Percentiles rank a stretch among this genome's conserved stretches.
These are phyloP conservation scores for Yamadazyma taylorii DNA, from an alignment of 1,139 yeast genomes.

Conservation along the genomic window DNA sequence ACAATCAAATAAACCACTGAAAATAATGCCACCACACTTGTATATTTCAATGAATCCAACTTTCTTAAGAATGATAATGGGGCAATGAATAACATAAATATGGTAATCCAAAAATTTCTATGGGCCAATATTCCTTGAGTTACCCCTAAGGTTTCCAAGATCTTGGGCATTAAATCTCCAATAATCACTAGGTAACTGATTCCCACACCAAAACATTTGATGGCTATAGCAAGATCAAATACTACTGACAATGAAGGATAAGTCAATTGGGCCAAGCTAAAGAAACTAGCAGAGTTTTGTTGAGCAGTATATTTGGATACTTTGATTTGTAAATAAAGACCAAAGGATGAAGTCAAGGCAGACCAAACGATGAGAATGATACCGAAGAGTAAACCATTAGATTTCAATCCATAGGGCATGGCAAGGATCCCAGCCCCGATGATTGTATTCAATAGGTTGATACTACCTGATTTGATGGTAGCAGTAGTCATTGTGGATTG, in stretches of 20 bases:
- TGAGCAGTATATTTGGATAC: conserved; percentile 51
- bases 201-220: conserved; percentile 86
- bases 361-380: conserved; percentile 46
- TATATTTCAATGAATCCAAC: conserved; percentile 81
- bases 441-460: conserved; percentile 54
- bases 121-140: conserved; percentile 27
- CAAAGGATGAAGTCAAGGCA: conserved; percentile 51
- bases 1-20: conserved; percentile 78
- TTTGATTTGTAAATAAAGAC: conserved; percentile 51
- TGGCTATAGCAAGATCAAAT: conserved; percentile 54
- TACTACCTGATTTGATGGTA: conserved; percentile 49
- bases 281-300: conserved; percentile 51
- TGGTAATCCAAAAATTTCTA: conserved; percentile 69
- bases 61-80: conserved; percentile 76
- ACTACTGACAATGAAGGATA: conserved; percentile 49
- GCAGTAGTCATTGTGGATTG: conserved; percentile 30
- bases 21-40: conserved; percentile 79
- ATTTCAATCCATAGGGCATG: conserved; percentile 55
- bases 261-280: conserved; percentile 53
- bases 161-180: conserved; percentile 88
- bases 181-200: conserved; percentile 83
- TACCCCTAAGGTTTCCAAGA: conserved; percentile 45
- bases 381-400: conserved; percentile 53
- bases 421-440: conserved; percentile 59
- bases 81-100: conserved; percentile 60